Conservation (phyloP, 208 protist genomes). For the Wallacemonas sp. region DNA sequence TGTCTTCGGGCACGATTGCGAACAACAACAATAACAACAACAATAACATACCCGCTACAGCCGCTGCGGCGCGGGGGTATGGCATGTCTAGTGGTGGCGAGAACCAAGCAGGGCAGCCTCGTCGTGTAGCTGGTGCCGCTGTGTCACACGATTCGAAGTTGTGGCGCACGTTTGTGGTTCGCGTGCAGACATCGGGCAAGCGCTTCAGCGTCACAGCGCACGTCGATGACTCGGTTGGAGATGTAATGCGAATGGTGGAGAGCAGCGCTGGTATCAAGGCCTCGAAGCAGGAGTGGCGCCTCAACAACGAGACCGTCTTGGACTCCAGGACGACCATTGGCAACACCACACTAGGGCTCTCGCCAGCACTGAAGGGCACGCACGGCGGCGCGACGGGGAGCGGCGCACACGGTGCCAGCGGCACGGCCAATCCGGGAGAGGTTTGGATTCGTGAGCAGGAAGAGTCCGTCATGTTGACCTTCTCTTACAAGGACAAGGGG, state of each 20-base stretch:
- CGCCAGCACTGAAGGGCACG: conserved; percentile 23
- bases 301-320: conserved; percentile 29
- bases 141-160: not conserved
- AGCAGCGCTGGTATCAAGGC: conserved; percentile 67
- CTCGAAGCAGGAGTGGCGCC: conserved; percentile 71
- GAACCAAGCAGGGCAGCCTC: not conserved
- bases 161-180: conserved; percentile 61
- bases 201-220: conserved; percentile 86
- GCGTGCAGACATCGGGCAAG: conserved; percentile 61
- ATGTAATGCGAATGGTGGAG: conserved; percentile 86
- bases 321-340: conserved; percentile 46
- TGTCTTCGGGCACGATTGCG: conserved; percentile 16
- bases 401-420: not conserved
- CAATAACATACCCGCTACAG: too few species aligned
- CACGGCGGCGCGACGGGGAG: not conserved
- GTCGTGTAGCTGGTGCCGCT: not conserved
- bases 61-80: not conserved
- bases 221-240: conserved; percentile 63
- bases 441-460: conserved; percentile 69
- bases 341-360: conserved; percentile 58
- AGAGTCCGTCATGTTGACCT: conserved; percentile 53
- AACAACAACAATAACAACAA: not conserved
- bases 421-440: conserved; percentile 26
- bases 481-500: conserved; percentile 51
- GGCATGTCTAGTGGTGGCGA: too few species aligned